These are phyloP conservation scores for Blakeslea trispora DNA, from an alignment of 371 early-diverging fungal species.

Conservation along the genomic window DNA sequence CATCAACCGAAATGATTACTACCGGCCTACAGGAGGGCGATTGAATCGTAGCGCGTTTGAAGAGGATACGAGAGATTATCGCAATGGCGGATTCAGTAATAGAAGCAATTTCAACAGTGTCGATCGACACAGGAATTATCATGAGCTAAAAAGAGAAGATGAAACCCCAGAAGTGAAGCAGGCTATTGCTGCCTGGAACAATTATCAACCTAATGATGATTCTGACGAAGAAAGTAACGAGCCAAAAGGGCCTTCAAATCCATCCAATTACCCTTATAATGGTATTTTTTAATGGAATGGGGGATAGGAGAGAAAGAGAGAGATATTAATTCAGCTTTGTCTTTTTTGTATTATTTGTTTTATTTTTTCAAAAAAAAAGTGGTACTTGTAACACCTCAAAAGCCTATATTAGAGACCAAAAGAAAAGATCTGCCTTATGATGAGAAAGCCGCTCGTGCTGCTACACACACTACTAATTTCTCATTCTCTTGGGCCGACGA, in stretches of 20 bases:
- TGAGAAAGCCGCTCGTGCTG: not conserved
- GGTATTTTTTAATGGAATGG: no score
- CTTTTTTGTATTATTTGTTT: no score
- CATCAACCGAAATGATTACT: not conserved
- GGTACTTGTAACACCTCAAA: no score
- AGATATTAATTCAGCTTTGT: not conserved
- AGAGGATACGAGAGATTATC: not conserved
- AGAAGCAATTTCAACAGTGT: constrained; percentile 3
- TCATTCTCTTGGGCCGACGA: constrained; percentile 19
- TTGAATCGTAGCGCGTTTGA: constrained; percentile 14
- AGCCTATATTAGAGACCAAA: not conserved
- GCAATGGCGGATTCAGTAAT: constrained; percentile 13
- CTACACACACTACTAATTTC: not conserved
- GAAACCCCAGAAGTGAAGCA: constrained; percentile 2
- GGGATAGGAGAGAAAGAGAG: not conserved
- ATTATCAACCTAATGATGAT: constrained; percentile 10
- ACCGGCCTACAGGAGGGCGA: constrained; percentile 2
- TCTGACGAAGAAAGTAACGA: not conserved
- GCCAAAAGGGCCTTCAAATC: not conserved
- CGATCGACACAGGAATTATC: constrained; percentile 1
- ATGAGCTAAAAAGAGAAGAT: not conserved
- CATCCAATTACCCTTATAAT: not conserved
- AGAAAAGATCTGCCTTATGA: not conserved
- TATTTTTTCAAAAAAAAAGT: no score
- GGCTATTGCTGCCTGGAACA: constrained; percentile 7